Percentiles rank a stretch among this genome's conserved stretches.
These are phyloP conservation scores for Wilhelminamyces savonicus DNA, from an alignment of 805 yeast genomes.

Conservation along the genomic window DNA sequence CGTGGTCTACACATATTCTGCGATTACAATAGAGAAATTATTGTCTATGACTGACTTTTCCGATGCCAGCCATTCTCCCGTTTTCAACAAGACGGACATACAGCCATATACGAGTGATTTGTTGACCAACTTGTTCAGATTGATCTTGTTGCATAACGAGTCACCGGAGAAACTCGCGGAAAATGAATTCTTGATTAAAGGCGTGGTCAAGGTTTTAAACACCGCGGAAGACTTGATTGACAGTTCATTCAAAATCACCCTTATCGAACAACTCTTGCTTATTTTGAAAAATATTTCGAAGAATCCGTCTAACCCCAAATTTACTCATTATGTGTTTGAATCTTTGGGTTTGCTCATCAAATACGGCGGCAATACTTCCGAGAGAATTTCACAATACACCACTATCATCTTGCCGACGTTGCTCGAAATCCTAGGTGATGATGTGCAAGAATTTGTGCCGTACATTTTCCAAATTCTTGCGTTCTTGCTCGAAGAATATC, in stretches of 20 bases:
- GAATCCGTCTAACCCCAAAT: conserved; percentile 94
- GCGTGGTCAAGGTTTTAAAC: conserved; percentile 74
- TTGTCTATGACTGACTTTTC: conserved; percentile 62
- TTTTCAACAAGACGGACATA: conserved; percentile 72
- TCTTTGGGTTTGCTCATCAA: conserved; percentile 72
- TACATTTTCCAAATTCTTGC: conserved; percentile 89
- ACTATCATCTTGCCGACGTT: conserved; percentile 59
- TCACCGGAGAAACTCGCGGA: conserved; percentile 91
- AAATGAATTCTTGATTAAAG: conserved; percentile 87
- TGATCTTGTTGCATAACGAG: conserved; percentile 45
- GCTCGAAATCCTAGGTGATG: conserved; percentile 64
- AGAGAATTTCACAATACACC: conserved; percentile 29
- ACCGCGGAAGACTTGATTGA: conserved; percentile 64
- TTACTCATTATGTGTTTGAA: conserved; percentile 88
- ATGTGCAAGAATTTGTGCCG: conserved; percentile 91
- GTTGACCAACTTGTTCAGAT: conserved; percentile 57
- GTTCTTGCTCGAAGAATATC: conserved; percentile 59
- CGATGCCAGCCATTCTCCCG: conserved; percentile 44
- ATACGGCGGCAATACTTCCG: conserved; percentile 25
- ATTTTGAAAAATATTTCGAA: conserved; percentile 67
- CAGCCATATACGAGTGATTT: conserved; percentile 52
- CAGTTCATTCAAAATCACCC: conserved; percentile 34
- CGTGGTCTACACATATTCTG: conserved; percentile 88
- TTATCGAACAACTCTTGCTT: conserved; percentile 58
- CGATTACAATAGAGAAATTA: conserved; percentile 86